A percentile compares a stretch with the other conserved stretches of the same genome.
Evolutionary conservation across 345 rosid species (phyloP).

Genomic region (Brassica rapa): DNA sequence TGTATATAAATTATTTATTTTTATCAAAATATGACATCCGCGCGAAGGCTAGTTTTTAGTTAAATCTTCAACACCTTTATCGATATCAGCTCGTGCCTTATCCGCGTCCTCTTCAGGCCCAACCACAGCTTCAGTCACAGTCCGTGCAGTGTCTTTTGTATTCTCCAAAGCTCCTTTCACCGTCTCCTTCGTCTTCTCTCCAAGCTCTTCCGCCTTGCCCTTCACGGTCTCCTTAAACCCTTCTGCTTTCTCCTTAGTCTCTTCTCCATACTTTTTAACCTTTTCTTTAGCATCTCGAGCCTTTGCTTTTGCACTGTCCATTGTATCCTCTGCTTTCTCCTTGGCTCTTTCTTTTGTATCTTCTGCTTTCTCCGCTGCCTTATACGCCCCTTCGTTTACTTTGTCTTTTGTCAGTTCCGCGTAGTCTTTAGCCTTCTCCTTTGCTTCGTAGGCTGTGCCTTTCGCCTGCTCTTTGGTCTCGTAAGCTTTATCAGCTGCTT

Average conservation of each 20-base stretch:
- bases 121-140: constrained; percentile 35
- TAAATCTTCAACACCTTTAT: constrained; percentile 30
- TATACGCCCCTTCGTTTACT: constrained; percentile 21
- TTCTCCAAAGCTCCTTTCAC: constrained; percentile 43
- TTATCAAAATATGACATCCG: too few species aligned
- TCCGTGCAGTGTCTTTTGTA: constrained; percentile 28
- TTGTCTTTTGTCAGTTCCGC: constrained; percentile 28
- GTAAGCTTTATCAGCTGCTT: constrained; percentile 31
- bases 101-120: constrained; percentile 38
- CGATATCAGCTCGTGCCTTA: constrained; percentile 29
- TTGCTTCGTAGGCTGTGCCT: constrained; percentile 25
- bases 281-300: constrained; percentile 37
- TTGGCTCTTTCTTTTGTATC: constrained; percentile 34
- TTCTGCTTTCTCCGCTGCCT: constrained; percentile 32
- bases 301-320: constrained; percentile 24
- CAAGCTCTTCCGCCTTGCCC: constrained; percentile 36
- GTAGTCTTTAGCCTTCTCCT: constrained; percentile 33
- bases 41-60: not conserved
- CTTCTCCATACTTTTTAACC: constrained; percentile 28
- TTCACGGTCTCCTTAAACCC: constrained; percentile 37
- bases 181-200: constrained; percentile 41
- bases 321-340: constrained; percentile 34
- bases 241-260: constrained; percentile 31
- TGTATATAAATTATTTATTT: too few species aligned
- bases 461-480: constrained; percentile 34